Percentiles rank a stretch among this genome's conserved stretches.
Evolutionary conservation across 768 basidiomycete genomes (phyloP).

Genomic region (Dioszegia crocea): DNA sequence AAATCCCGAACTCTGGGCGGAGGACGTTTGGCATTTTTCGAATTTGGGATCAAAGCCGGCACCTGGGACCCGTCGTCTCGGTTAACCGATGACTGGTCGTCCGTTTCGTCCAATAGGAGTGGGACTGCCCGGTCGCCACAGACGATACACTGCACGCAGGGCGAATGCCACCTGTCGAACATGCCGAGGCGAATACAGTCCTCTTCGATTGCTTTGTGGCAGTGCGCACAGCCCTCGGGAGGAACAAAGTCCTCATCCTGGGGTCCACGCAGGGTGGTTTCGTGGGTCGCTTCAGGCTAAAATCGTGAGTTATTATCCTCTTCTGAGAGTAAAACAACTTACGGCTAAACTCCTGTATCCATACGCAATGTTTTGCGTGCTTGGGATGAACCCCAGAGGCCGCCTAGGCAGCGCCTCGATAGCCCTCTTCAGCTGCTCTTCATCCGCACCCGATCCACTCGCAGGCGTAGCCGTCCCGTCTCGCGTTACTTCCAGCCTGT

Average conservation of each 20-base stretch:
- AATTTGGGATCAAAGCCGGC: conserved; percentile 10
- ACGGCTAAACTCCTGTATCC: conserved; percentile 89
- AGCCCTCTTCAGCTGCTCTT: conserved; percentile 35
- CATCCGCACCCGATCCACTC: conserved; percentile 55
- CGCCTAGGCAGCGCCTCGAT: conserved; percentile 30
- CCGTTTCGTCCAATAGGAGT: conserved; percentile 51
- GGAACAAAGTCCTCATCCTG: conserved; percentile 35
- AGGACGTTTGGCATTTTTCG: conserved; percentile 64
- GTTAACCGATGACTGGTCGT: conserved; percentile 50
- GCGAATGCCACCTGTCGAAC: conserved; percentile 95
- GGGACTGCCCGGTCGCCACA: conserved; percentile 69
- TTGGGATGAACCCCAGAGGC: conserved; percentile 57
- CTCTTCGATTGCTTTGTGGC: conserved; percentile 87
- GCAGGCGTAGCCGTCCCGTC: conserved; percentile 14
- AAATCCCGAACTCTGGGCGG: conserved; percentile 78
- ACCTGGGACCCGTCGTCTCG: conserved; percentile 34
- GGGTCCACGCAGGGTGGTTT: conserved; percentile 46
- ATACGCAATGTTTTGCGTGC: conserved; percentile 83
- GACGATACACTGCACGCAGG: conserved; percentile 76
- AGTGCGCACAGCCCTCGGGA: conserved; percentile 79
- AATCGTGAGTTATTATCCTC: conserved; percentile 2
- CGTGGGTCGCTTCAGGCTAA: conserved; percentile 44
- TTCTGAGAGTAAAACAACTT: conserved; percentile 55
- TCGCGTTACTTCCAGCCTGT: conserved; percentile 9
- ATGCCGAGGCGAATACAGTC: conserved; percentile 92